Conservation (phyloP, 768 basidiomycete species). For the Antrodiella citrinella region DNA sequence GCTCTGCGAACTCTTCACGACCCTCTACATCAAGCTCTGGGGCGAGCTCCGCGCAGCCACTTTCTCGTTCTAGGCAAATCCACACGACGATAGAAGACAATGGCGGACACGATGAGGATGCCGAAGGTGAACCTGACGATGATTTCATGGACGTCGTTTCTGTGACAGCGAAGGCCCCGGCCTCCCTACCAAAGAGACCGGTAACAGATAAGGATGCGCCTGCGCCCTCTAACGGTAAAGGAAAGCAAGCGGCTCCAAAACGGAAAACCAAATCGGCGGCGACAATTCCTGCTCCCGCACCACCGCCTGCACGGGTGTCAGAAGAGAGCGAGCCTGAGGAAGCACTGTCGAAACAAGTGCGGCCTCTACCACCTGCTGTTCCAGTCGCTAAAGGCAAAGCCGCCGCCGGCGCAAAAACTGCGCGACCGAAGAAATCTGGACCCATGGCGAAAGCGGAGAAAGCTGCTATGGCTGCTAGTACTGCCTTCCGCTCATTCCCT, state of each 20-base stretch:
- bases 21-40: slow-evolving; percentile 4
- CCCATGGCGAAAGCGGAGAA: not conserved
- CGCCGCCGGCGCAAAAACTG: not conserved
- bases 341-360: not conserved
- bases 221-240: not conserved
- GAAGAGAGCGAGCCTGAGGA: not conserved
- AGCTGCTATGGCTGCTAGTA: not conserved
- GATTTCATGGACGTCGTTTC: slow-evolving; percentile 36
- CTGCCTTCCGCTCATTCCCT: slow-evolving; percentile 1
- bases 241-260: not conserved
- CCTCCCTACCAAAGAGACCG: not conserved
- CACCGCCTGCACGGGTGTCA: slow-evolving; percentile 3
- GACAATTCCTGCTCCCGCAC: not conserved
- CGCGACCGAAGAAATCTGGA: not conserved
- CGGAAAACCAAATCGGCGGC: slow-evolving; percentile 1
- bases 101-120: slow-evolving; percentile 1
- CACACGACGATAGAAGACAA: slow-evolving; percentile 2
- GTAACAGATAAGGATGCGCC: slow-evolving; percentile 2
- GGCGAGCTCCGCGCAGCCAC: not conserved
- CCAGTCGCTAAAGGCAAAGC: not conserved
- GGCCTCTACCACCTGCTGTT: not conserved
- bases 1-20: slow-evolving; percentile 7
- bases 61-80: not conserved
- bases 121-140: slow-evolving; percentile 29
- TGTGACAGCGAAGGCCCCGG: slow-evolving; percentile 2